phyloP scores from a whole-genome alignment of 2,329 filamentous ascomycete species.

The Aspergillus terreus region DNA sequence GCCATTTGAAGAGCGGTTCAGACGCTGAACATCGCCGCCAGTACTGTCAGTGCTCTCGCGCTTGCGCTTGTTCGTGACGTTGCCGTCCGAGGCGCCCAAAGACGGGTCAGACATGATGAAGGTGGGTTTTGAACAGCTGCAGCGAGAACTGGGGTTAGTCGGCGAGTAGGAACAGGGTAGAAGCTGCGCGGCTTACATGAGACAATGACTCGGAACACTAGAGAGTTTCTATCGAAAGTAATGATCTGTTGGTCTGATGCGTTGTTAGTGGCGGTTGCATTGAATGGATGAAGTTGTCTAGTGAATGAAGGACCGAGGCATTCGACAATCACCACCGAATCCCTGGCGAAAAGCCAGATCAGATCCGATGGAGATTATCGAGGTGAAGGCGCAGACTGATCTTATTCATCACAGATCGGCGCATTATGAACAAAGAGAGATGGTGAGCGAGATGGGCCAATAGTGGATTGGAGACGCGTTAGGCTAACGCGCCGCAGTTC shows the following conservation, averaged over 20 bases:
- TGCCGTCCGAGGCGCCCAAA: constrained; percentile 33
- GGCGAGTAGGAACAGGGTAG: not conserved
- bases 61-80: constrained; percentile 37
- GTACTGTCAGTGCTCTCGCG: constrained; percentile 37
- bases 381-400: not conserved
- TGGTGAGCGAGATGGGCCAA: constrained; percentile 6
- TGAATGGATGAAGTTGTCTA: not conserved
- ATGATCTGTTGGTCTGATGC: constrained; percentile 1
- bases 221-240: constrained; percentile 1
- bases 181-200: not conserved
- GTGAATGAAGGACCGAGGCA: not conserved
- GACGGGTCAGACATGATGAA: constrained; percentile 37
- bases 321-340: not conserved
- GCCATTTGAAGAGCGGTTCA: constrained; percentile 39
- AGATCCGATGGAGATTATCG: not conserved
- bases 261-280: not conserved
- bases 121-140: not conserved
- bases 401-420: not conserved
- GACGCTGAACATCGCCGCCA: constrained; percentile 38
- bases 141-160: not conserved
- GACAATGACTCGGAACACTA: not conserved
- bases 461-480: constrained; percentile 25
- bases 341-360: not conserved
- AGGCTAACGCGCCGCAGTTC: constrained; percentile 24
- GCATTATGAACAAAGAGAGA: not conserved